Evolutionary conservation across 495 filamentous ascomycete genomes (phyloP), one percentile per base, ranked within the genome.

Genomic region (Baudoinia panamericana): DNA sequence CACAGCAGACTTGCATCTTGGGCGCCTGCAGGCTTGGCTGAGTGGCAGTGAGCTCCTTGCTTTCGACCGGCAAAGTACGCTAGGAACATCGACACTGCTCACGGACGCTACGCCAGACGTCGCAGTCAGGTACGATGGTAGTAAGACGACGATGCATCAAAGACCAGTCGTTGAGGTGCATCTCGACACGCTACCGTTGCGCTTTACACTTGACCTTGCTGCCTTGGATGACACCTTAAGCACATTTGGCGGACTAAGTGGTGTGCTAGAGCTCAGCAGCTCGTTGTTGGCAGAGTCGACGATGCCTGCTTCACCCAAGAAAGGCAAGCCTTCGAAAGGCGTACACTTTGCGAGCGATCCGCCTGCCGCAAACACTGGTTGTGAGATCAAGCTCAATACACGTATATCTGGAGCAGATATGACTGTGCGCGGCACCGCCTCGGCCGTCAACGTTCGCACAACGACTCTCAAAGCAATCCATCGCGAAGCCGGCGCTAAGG

Each of bases 181-280:
- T n/a, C 51, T 93, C n/a, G 70, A 68, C n/a, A 93, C 86, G 2
- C 66, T 90, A 11, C 85, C 88, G 2, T 57, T 96, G 1, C 74
- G 79, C 39, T 43, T 96, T 5, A 71, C 72, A 41, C 55, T 96
- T 20, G 82, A 96, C 59, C 65, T 94, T 9, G 78, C 78, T 45
- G 74, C 71, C 27, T 53, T 96, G 10, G 92, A 99, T 48, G 88
- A 93, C 36, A 80, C 80, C 4, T 72, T 96, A 36, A 72, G 75
- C 22, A 86, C 82, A 69, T 82, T 95, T 54, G 92, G 90, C 12
- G 92, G 92, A 0, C 63, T 99, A 15, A 95, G 88, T 54, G 84
- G 84, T 45, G 80, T 99, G 30, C 62, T 99, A 22, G 88, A 86
- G 46, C 71, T 93, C 46, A 78, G 85, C 36, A 83, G 72, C 48